Evolutionary conservation across 163 green algal genomes (phyloP).

Genomic region (Chloroidium sp.): DNA sequence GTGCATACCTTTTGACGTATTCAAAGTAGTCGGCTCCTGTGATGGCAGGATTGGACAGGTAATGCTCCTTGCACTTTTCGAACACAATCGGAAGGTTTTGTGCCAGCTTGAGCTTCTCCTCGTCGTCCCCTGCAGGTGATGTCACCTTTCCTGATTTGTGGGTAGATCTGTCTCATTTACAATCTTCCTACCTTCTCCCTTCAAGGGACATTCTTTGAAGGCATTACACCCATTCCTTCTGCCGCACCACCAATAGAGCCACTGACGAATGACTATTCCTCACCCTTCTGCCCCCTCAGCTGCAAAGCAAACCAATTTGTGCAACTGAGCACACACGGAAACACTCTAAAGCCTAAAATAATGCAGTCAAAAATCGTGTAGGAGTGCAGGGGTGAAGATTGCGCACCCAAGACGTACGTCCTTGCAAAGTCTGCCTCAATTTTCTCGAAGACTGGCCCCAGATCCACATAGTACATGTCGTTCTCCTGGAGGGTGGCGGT

Average conservation of each 20-base stretch:
- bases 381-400: background rate
- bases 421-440: conserved; percentile 18
- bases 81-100: conserved; percentile 5
- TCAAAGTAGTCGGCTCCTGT: conserved; percentile 17
- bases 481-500: conserved; percentile 2
- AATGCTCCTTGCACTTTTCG: conserved; percentile 9
- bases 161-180: too few relatives aligned
- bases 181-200: too few relatives aligned
- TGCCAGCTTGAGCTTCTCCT: conserved; percentile 10
- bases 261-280: too few relatives aligned
- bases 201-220: too few relatives aligned
- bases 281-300: too few relatives aligned
- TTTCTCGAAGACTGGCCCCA: conserved; percentile 15
- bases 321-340: background rate
- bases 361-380: too few relatives aligned
- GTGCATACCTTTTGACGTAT: conserved; percentile 11
- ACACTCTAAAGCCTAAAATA: too few relatives aligned
- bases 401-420: conserved; percentile 15
- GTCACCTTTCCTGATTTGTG: too few relatives aligned
- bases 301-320: background rate
- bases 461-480: conserved; percentile 15
- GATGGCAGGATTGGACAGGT: conserved; percentile 9
- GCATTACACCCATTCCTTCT: too few relatives aligned
- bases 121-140: conserved; percentile 6
- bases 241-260: too few relatives aligned